Conservation (phyloP, 2,329 filamentous ascomycete species). For the Parafenestella ontariensis region DNA sequence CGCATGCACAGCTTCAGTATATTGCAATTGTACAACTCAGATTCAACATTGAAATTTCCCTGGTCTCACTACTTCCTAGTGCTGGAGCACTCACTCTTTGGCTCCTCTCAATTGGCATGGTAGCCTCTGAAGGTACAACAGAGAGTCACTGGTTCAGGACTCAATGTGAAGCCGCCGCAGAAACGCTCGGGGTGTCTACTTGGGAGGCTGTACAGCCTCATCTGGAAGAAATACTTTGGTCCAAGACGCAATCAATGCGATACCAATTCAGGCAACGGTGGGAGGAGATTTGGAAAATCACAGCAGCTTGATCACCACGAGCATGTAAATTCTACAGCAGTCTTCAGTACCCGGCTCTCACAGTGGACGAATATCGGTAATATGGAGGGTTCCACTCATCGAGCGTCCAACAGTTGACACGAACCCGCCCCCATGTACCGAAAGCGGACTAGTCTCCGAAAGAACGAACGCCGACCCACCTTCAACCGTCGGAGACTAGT, state of each 20-base stretch:
- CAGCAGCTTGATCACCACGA: neutral
- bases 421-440: neutral
- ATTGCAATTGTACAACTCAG: slow-evolving; percentile 16
- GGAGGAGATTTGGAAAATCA: slow-evolving; percentile 6
- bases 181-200: neutral
- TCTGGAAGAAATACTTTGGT: slow-evolving; percentile 19
- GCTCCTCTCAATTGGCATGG: slow-evolving; percentile 24
- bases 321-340: neutral
- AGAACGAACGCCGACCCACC: neutral
- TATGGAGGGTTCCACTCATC: neutral
- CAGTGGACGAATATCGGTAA: neutral
- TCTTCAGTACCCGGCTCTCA: no score
- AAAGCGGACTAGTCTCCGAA: slow-evolving; percentile 18
- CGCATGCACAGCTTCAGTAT: slow-evolving; percentile 50
- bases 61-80: slow-evolving; percentile 1
- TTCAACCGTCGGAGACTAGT: slow-evolving; percentile 9
- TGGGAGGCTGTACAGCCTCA: slow-evolving; percentile 10
- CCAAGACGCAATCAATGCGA: slow-evolving; percentile 6
- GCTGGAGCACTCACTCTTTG: slow-evolving; percentile 17
- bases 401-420: neutral
- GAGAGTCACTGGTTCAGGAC: slow-evolving; percentile 20
- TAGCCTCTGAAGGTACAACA: slow-evolving; percentile 12
- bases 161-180: slow-evolving; percentile 4
- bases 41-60: slow-evolving; percentile 9
- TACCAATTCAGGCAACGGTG: slow-evolving; percentile 12